Evolutionary conservation across 805 yeast species (phyloP), one percentile per base, ranked within the genome.

Genomic region (Kluyveromyces wickerhamii): DNA sequence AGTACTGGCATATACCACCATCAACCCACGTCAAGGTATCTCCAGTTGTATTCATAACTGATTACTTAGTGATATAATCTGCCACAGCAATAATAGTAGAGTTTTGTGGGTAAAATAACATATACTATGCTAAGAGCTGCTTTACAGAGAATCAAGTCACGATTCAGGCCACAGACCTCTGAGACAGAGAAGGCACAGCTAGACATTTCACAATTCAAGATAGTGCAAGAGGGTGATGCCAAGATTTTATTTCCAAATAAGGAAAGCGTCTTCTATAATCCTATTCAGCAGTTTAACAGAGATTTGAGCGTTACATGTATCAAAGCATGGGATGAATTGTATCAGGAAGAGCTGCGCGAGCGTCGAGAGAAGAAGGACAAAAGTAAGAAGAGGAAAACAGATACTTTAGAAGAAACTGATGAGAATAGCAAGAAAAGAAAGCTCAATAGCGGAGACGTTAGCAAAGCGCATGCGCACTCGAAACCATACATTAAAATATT

Each of bases 261-360:
- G 32, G 87, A 83, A 45, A 68, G 70, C 39, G 98, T 92, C 8
- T 92, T 92, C 54, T 92, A 92, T 61, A 92, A 92, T 55, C 96
- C 95, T 7, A 82, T 92, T 37, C 99, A 92, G 61, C 97, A 89
- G 60, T 92, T 87, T 62, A 92, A 92, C 59, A 72, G 99, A 49
- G 99, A 92, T 54, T 62, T 92, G 32, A 81, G 94, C 45, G 81
- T 85, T 5, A 64, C 80, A 47, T 87, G 85, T 7, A 88, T 92
- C 41, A 72, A 77, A 38, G 94, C 97, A 0, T 92, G 94, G 89
- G 69, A 79, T 26, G 75, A 79, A 36, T 48, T 80, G 22, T 78
- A 74, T 42, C 59, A 67, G 13, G 69, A 60, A 25, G 57, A 42
- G 16, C 26, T 35, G 11, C 38, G 15, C 57, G 57, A 8, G 51